A percentile compares a stretch with the other conserved stretches of the same genome.
Evolutionary conservation across 2,329 filamentous ascomycete species (phyloP).

Genomic region (Colletotrichum sansevieriae): DNA sequence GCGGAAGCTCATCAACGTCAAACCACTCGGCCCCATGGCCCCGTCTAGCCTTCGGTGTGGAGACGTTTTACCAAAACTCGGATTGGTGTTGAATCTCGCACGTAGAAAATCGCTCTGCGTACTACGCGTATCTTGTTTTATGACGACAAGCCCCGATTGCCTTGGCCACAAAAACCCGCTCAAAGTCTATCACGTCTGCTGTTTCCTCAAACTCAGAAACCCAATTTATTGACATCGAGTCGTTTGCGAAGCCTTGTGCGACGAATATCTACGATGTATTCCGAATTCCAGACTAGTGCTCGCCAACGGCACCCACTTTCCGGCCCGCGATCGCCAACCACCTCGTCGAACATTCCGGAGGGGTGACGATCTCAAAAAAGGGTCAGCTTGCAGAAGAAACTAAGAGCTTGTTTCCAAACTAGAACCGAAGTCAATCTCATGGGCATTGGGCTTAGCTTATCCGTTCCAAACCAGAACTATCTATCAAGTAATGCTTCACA

Average conservation of each 20-base stretch:
- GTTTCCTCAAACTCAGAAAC: not conserved
- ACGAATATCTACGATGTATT: constrained; percentile 5
- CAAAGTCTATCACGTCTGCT: constrained; percentile 16
- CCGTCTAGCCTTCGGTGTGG: constrained; percentile 25
- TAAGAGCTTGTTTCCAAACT: not conserved
- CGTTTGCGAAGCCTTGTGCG: constrained; percentile 6
- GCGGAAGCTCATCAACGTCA: constrained; percentile 30
- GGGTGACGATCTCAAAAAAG: constrained; percentile 21
- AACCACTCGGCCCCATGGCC: constrained; percentile 32
- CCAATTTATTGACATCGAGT: not conserved
- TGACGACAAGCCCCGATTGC: constrained; percentile 12
- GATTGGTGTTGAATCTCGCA: not conserved
- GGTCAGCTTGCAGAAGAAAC: constrained; percentile 4
- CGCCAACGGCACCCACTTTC: constrained; percentile 3
- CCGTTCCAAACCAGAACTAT: not conserved
- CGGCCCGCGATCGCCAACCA: constrained; percentile 8
- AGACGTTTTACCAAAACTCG: constrained; percentile 9
- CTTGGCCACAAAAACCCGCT: not conserved
- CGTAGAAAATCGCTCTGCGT: not conserved
- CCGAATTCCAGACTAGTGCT: constrained; percentile 1
- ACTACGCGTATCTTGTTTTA: not conserved
- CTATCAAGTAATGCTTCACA: too few species aligned
- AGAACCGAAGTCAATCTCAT: not conserved
- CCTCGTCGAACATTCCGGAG: constrained; percentile 22
- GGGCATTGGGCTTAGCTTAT: not conserved